A percentile compares a stretch with the other conserved stretches of the same genome.
These are phyloP conservation scores for Plectosphaerella plurivora DNA, from an alignment of 2,329 filamentous ascomycete species.

Conservation along the genomic window DNA sequence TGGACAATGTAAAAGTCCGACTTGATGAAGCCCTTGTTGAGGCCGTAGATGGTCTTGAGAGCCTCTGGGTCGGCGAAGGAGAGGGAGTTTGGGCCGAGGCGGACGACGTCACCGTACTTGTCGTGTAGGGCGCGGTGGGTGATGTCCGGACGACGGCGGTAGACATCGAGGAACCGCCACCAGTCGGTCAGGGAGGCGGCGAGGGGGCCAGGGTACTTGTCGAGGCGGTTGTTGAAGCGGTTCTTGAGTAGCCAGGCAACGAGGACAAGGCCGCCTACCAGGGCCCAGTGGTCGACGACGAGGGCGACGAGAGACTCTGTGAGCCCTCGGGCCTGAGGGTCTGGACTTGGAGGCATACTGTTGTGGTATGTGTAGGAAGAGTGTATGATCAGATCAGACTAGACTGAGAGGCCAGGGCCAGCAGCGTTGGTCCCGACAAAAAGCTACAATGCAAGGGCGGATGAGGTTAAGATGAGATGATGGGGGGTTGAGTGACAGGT, in stretches of 20 bases:
- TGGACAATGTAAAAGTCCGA: slow-evolving; percentile 80
- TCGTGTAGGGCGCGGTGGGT: slow-evolving; percentile 66
- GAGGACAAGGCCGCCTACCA: slow-evolving; percentile 25
- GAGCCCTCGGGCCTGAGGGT: slow-evolving; percentile 15
- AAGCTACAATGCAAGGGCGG: too few species aligned
- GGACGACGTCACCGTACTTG: slow-evolving; percentile 69
- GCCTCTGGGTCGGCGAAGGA: slow-evolving; percentile 72
- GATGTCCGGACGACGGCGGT: slow-evolving; percentile 57
- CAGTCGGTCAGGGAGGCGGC: slow-evolving; percentile 61
- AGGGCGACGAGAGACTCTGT: slow-evolving; percentile 28
- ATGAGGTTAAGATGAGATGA: too few species aligned
- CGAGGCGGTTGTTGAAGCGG: slow-evolving; percentile 52
- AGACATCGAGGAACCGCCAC: slow-evolving; percentile 72
- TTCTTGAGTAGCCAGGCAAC: slow-evolving; percentile 41
- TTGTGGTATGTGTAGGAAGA: too few species aligned
- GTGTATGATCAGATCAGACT: too few species aligned
- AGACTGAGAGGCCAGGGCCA: too few species aligned
- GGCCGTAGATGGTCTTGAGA: slow-evolving; percentile 71
- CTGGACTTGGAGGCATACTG: too few species aligned
- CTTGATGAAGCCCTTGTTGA: slow-evolving; percentile 80
- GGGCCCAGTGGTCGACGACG: slow-evolving; percentile 38
- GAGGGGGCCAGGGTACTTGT: slow-evolving; percentile 68
- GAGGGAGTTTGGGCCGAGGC: slow-evolving; percentile 68
- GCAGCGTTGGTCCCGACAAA: too few species aligned
- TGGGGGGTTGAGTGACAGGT: too few species aligned